Base-by-base conservation (phyloP, 2,329 filamentous ascomycete species). In the Fusarium begoniae region DNA sequence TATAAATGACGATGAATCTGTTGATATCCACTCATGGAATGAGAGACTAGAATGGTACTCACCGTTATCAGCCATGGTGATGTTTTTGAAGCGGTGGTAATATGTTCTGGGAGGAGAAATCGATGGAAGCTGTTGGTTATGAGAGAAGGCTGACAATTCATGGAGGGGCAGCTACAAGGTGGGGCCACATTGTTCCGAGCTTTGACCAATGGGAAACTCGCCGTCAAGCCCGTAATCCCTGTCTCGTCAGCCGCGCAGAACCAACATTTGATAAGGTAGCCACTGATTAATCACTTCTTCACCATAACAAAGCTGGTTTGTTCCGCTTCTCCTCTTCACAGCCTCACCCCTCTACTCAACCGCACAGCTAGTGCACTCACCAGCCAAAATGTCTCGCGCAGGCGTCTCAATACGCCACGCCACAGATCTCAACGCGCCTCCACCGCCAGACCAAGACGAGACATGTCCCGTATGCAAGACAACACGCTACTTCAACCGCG, bases 401-500 rank as follows among this genome's bases (percentile, higher is more conserved):
- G 75, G 75, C 75, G 70, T 80, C 61, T 81, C 81, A 60, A 70
- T 80, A 71, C 80, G 79, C 41, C 76, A 80, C 63, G 58, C 62
- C 58, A 65, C 75, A 30, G 70, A 72, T 53, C 56, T 69, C 41
- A 63, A 47, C 63, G 54, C 63, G 30, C 70, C 57, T 58, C 67
- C 35, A 61, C 75, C 77, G 28, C 63, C 69, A 69, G 64, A 82
- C 70, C 69, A 80, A 56, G 86, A 87, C 75, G 95, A 98, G 84
- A 93, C 95, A 80, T 99, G 96, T 85, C 96, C 96, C 66, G 94
- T 98, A 77, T 99, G 96, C 92, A 98, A 98, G 85, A 97, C 95
- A 68, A 94, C 94, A 69, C 94, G 95, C 74, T 98, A 98, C 86
- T 92, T 98, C 79, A 98, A 98, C 86, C 92, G 91, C 70, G 92